Percentiles rank a stretch among this genome's conserved stretches.
phyloP scores from a whole-genome alignment of 306 rosid species.

The Rubus parviflorus region DNA sequence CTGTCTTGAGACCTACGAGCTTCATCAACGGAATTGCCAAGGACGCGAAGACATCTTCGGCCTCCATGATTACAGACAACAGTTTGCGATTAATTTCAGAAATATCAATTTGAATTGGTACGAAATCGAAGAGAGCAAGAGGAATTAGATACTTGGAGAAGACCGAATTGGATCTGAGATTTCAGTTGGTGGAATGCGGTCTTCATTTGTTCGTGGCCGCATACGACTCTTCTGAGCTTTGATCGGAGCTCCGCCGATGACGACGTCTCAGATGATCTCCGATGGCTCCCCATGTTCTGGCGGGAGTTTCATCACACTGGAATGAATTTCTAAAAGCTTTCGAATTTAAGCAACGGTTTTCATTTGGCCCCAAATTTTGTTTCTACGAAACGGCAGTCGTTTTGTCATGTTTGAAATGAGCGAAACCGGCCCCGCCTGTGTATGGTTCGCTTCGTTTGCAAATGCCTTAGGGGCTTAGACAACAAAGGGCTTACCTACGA shows the following conservation, averaged over 20 bases:
- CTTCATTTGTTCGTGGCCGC: constrained; percentile 12
- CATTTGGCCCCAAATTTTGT: neutral
- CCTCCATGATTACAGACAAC: neutral
- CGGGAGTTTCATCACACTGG: constrained; percentile 4
- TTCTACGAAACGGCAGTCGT: neutral
- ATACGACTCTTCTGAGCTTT: neutral
- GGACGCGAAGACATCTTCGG: constrained; percentile 10
- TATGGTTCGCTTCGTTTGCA: too few species aligned
- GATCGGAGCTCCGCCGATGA: neutral
- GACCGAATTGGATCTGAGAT: constrained; percentile 15
- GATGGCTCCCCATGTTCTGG: constrained; percentile 11
- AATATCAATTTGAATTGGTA: neutral
- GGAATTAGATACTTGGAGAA: constrained; percentile 15
- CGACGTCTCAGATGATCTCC: neutral
- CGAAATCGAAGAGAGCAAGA: neutral
- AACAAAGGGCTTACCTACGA: too few species aligned
- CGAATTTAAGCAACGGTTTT: neutral
- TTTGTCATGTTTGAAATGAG: neutral
- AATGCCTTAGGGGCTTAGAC: too few species aligned
- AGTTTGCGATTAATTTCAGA: neutral
- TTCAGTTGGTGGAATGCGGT: constrained; percentile 6
- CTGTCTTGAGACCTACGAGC: constrained; percentile 20
- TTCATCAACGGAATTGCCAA: constrained; percentile 16
- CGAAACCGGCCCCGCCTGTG: too few species aligned
- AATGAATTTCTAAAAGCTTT: neutral